Evolutionary conservation across 306 rosid genomes (phyloP), one percentile per base, ranked within the genome.

Genomic region (Gleditsia sinensis): DNA sequence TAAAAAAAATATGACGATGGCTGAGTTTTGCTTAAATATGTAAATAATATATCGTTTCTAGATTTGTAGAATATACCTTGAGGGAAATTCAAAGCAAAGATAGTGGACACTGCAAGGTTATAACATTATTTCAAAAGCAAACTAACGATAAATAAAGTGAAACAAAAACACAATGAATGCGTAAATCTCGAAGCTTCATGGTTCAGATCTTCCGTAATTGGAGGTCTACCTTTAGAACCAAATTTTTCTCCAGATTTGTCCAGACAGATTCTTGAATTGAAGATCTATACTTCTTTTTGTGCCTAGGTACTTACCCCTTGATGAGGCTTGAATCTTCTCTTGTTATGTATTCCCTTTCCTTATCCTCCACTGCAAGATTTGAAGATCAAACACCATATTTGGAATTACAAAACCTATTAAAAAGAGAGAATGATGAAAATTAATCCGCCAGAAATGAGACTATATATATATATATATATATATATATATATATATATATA

Each of bases 61-160:
- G n/a, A n/a, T n/a, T n/a, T n/a, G n/a, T 9, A 10, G 6, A 54
- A 23, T 54, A 9, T 16, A 10, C 4, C 24, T 34, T 60, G 40
- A 60, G 33, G 67, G 67, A 58, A 60, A 17, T 60, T 46, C 67
- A 34, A 33, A 58, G 65, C 40, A 28, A 23, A 58, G 6, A 32
- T 58, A 30, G 43, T 58, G 43, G 43, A 58, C 21, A 30, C 21
- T 14, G 4, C 19, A 32, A n/a, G 28, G 25, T 60, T 60, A 33
- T 17, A 33, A 17, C 28, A 33, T 60, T 17, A 60, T 60, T 60
- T 24, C 28, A 60, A 9, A 19, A 60, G 11, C 16, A 24, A 58
- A 60, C 46, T 17, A 42, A 60, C n/a, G 1, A 60, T 16, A 33
- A 60, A 60, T 58, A 58, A 58, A 32, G 42, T 2, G n/a, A n/a